Evolutionary conservation across 176 grass and related monocot species (phyloP).

Genomic region (Hsuehochloa calcarea): DNA sequence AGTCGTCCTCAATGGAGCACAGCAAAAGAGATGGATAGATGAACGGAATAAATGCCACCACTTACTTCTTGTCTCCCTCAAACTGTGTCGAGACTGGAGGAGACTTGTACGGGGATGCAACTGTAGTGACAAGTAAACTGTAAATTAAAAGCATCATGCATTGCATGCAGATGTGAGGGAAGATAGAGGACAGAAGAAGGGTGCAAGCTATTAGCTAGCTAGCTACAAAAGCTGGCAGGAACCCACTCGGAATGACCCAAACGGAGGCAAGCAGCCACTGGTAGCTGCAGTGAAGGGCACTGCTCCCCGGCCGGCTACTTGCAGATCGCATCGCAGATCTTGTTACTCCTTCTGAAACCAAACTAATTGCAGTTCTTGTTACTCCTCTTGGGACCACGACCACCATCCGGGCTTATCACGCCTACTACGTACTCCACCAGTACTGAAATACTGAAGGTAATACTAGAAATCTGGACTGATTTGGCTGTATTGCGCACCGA

Average conservation of each 20-base stretch:
- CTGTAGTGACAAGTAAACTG: constrained; percentile 25
- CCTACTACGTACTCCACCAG: no score
- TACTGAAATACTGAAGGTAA: background rate
- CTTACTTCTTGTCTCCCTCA: constrained; percentile 28
- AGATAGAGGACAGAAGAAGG: background rate
- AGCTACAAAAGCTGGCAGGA: background rate
- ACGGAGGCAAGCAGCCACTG: background rate
- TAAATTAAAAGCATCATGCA: background rate
- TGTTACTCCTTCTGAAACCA: background rate
- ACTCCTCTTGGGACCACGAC: background rate
- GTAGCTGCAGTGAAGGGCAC: constrained; percentile 1
- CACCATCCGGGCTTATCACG: no score
- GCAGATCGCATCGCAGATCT: constrained; percentile 3
- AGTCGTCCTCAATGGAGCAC: constrained; percentile 22
- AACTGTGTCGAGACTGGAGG: background rate
- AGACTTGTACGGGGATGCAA: background rate
- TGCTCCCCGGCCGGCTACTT: background rate
- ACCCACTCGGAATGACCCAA: background rate
- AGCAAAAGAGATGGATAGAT: constrained; percentile 34
- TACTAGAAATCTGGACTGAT: no score
- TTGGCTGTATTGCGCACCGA: no score
- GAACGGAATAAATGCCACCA: constrained; percentile 27
- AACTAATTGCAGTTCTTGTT: background rate
- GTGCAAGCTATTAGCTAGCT: background rate
- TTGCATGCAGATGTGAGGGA: background rate